A percentile compares a stretch with the other conserved stretches of the same genome.
phyloP scores from a whole-genome alignment of 2,329 filamentous ascomycete genomes.

The Zasmidium cellare region DNA sequence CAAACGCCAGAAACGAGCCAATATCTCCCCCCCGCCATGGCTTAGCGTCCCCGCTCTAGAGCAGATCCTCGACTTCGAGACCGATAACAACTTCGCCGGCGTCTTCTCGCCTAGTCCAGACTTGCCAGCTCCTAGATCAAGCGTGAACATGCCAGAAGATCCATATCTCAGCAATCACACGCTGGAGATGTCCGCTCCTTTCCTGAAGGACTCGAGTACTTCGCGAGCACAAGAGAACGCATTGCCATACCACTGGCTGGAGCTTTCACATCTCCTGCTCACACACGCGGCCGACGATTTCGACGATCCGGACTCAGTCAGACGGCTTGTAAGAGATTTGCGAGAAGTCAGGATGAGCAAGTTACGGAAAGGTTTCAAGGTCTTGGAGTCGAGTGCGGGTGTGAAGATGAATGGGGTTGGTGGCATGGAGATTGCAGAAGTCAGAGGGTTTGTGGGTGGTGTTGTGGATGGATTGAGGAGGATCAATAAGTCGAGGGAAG shows the following conservation, averaged over 20 bases:
- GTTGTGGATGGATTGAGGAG: conserved; percentile 86
- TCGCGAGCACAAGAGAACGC: conserved; percentile 66
- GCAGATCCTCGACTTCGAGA: conserved; percentile 79
- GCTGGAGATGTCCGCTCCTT: conserved; percentile 61
- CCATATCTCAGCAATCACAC: conserved; percentile 28
- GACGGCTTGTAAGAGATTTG: conserved; percentile 75
- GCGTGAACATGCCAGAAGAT: conserved; percentile 27
- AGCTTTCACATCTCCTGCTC: conserved; percentile 82
- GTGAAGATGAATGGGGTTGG: conserved; percentile 82
- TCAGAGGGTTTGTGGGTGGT: conserved; percentile 76
- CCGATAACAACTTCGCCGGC: conserved; percentile 61
- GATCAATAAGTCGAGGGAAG: conserved; percentile 79
- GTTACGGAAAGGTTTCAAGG: conserved; percentile 72
- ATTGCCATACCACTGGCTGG: conserved; percentile 93
- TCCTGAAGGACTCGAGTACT: conserved; percentile 70
- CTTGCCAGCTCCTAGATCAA: conserved; percentile 53
- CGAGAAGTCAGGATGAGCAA: conserved; percentile 88
- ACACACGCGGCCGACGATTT: conserved; percentile 85
- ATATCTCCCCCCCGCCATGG: conserved; percentile 90
- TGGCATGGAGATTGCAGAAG: conserved; percentile 89
- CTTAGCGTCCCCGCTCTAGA: conserved; percentile 73
- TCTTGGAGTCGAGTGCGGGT: conserved; percentile 68
- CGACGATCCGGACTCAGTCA: conserved; percentile 68
- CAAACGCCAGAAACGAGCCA: conserved; percentile 90
- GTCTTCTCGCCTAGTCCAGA: conserved; percentile 78